These are phyloP conservation scores for Phytophthora ohioensis DNA, from an alignment of 352 stramenopile genomes.

Conservation along the genomic window DNA sequence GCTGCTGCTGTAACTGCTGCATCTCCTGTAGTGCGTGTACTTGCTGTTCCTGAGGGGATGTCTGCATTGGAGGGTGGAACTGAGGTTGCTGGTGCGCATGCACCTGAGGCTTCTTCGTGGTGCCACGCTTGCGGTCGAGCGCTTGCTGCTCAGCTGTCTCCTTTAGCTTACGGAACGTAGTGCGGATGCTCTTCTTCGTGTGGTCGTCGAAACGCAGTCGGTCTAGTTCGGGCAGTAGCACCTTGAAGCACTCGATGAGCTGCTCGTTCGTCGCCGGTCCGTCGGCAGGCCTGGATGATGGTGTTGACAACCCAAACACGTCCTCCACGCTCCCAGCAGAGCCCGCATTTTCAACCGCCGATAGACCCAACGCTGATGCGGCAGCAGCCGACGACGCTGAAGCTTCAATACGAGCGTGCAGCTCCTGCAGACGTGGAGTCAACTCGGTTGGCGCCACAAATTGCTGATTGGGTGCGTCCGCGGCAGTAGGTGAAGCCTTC, in stretches of 20 bases:
- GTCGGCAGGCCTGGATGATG: conserved; percentile 22
- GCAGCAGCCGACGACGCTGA: conserved; percentile 32
- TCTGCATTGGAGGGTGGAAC: conserved; percentile 22
- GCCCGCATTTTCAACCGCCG: conserved; percentile 24
- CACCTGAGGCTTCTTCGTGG: conserved; percentile 30
- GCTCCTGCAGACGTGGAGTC: conserved; percentile 47
- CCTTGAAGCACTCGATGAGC: conserved; percentile 55
- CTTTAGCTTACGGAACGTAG: conserved; percentile 59
- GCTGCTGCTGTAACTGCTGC: conserved; percentile 39
- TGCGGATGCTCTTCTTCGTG: conserved; percentile 68
- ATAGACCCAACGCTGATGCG: conserved; percentile 25
- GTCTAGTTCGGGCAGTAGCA: conserved; percentile 61
- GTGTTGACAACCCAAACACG: conserved; percentile 50
- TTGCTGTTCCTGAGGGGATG: conserved; percentile 30
- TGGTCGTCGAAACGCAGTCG: conserved; percentile 65
- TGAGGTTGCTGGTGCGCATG: conserved; percentile 20
- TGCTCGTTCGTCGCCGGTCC: conserved; percentile 52
- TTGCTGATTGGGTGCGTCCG: conserved; percentile 25
- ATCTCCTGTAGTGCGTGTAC: conserved; percentile 36
- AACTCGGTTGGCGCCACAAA: conserved; percentile 20
- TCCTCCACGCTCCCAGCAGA: conserved; percentile 44
- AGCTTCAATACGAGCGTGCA: conserved; percentile 47
- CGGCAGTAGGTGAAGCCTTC: conserved; percentile 35
- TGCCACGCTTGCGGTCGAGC: conserved; percentile 43
- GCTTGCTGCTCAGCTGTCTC: conserved; percentile 49